phyloP scores from a whole-genome alignment of 352 stramenopile genomes.

The Elongisporangium prolatum region DNA sequence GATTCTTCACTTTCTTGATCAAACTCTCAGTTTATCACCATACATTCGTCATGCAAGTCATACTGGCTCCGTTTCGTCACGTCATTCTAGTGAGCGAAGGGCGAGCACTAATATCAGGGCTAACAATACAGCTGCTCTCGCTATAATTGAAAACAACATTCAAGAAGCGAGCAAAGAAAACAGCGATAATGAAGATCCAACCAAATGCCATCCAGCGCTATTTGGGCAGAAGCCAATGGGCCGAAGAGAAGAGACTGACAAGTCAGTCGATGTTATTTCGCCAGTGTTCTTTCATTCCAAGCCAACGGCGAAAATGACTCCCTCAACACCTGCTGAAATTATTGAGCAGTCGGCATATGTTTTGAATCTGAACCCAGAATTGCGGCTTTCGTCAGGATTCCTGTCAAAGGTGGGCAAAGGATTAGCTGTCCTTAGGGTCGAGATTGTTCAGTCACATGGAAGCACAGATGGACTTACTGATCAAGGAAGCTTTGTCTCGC shows the following conservation, averaged over 20 bases:
- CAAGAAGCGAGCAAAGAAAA: not conserved
- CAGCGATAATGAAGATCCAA: not conserved
- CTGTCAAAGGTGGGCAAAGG: slow-evolving; percentile 73
- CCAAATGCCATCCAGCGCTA: not conserved
- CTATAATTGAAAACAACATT: not conserved
- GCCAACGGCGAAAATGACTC: not conserved
- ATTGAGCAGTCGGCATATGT: slow-evolving; percentile 58
- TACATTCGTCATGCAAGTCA: slow-evolving; percentile 52
- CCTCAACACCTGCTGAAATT: slow-evolving; percentile 10
- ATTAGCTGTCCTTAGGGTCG: slow-evolving; percentile 60
- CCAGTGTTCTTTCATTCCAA: slow-evolving; percentile 14
- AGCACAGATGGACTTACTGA: not conserved
- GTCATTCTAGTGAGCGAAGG: slow-evolving; percentile 12
- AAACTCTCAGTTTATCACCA: slow-evolving; percentile 46
- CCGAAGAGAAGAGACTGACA: not conserved
- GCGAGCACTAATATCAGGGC: not conserved
- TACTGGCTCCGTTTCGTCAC: slow-evolving; percentile 8
- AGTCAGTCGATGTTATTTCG: slow-evolving; percentile 4
- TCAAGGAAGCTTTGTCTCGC: not conserved
- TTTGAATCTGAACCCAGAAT: slow-evolving; percentile 80
- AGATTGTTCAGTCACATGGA: slow-evolving; percentile 26
- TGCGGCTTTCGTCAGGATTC: slow-evolving; percentile 71
- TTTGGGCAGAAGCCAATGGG: not conserved
- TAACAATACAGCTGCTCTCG: not conserved
- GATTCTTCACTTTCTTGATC: slow-evolving; percentile 54